Evolutionary conservation across 768 basidiomycete species (phyloP), one percentile per base, ranked within the genome.

Genomic region (Tylopilus sp.): DNA sequence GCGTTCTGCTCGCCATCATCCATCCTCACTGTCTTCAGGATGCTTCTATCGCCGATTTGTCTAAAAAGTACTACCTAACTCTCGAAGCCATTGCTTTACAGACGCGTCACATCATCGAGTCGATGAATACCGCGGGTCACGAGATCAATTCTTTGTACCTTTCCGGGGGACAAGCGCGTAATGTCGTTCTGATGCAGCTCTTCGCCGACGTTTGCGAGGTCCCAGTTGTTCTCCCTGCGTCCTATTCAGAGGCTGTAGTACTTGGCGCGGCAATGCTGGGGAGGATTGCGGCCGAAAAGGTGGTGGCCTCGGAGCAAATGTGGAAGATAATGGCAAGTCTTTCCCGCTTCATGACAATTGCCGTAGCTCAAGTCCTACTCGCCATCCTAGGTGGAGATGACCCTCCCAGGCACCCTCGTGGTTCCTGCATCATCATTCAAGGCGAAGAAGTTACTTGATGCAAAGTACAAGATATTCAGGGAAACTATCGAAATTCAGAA

Each of bases 241-340:
- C 84, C 53, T 77, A 81, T 55, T 79, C 81, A 1, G 86, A 83
- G 1, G 89, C 95, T 1, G 97, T 98, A 30, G 93, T 95, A 3
- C 78, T 90, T 11, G 97, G 97, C 1, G 85, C 91, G 0, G 94
- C 95, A 7, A 95, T 99, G 88, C 78, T 99, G 15, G 97, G 88
- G 13, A 77, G 91, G 48, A 88, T 90, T 62, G 95, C 95, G 3
- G 81, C 79, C 22, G 86, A 89, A 58, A 75, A 73, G 47, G 69
- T 69, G 22, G 67, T 68, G 41, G 79, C 84, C 54, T 82, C 82
- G 21, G 78, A 85, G 54, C 71, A 75, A 55, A 73, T 98, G 57
- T 99, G 97, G 95, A 75, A 83, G 41, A 88, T 95, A 60, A 98
- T 98, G 95, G 93, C 85, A 51, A 58, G 20, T 40, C n/a, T n/a